Percentiles rank a stretch among this genome's conserved stretches.
phyloP scores from a whole-genome alignment of 2,329 filamentous ascomycete species.

The Stagonosporopsis rhizophila region DNA sequence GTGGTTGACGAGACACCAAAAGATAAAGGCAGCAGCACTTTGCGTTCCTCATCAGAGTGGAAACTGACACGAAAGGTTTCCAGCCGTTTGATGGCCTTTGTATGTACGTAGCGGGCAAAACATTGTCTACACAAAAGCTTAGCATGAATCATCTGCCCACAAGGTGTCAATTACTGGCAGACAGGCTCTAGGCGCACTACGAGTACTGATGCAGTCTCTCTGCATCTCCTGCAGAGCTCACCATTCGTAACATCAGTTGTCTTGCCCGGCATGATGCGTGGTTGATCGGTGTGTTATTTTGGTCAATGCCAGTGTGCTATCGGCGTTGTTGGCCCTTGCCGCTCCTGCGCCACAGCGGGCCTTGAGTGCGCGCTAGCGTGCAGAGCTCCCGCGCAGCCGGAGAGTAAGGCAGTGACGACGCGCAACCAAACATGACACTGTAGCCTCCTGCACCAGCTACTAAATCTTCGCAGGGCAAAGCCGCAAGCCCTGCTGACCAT shows the following conservation, averaged over 20 bases:
- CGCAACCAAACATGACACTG: slow-evolving; percentile 28
- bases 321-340: not conserved
- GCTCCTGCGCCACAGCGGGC: slow-evolving; percentile 10
- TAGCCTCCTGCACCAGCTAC: slow-evolving; percentile 16
- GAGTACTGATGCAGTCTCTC: slow-evolving; percentile 57
- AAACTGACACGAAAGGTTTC: slow-evolving; percentile 66
- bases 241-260: slow-evolving; percentile 21
- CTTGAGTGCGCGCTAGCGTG: not conserved
- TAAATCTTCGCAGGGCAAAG: not conserved
- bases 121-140: slow-evolving; percentile 64
- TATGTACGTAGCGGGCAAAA: slow-evolving; percentile 77
- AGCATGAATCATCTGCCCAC: slow-evolving; percentile 16
- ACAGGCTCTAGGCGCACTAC: slow-evolving; percentile 65
- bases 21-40: slow-evolving; percentile 79
- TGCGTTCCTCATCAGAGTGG: slow-evolving; percentile 54
- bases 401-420: slow-evolving; percentile 28
- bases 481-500: not conserved
- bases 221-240: slow-evolving; percentile 64
- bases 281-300: slow-evolving; percentile 12
- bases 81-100: slow-evolving; percentile 82
- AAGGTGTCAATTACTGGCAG: slow-evolving; percentile 59
- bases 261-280: slow-evolving; percentile 44
- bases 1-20: slow-evolving; percentile 81
- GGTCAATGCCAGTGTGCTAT: not conserved
- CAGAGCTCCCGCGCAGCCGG: slow-evolving; percentile 13